Conservation (phyloP, 1,284 basidiomycete species). For the Sporisorium graminicola region DNA sequence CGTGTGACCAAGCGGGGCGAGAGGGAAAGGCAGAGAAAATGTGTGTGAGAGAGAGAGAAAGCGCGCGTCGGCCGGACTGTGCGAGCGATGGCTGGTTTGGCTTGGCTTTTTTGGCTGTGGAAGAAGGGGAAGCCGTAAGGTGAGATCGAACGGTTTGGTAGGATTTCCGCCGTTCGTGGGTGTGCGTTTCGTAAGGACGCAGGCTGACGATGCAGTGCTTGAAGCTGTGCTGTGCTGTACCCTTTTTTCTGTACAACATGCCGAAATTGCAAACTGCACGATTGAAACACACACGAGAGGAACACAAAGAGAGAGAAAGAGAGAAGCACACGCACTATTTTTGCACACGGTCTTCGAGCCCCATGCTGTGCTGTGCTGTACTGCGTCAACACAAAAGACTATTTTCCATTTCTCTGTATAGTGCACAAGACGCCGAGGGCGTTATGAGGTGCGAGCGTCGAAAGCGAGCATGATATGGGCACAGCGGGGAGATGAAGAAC, state of each 20-base stretch:
- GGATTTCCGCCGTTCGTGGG: not conserved
- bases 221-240: not conserved
- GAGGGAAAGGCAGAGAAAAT: not conserved
- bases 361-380: not conserved
- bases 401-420: not conserved
- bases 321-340: not conserved
- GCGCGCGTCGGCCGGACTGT: slow-evolving; percentile 6
- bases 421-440: not conserved
- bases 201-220: not conserved
- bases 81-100: not conserved
- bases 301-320: no score
- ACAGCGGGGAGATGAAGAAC: no score
- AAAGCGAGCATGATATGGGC: not conserved
- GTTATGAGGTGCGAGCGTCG: not conserved
- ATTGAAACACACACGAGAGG: slow-evolving; percentile 9
- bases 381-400: no score
- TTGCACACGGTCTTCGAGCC: not conserved
- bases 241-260: not conserved
- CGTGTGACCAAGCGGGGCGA: not conserved
- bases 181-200: slow-evolving; percentile 10
- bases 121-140: no score
- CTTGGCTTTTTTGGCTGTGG: not conserved
- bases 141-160: not conserved
- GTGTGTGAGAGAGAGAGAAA: not conserved
- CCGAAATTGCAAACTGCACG: slow-evolving; percentile 5